Percentiles rank a stretch among this genome's conserved stretches.
Evolutionary conservation across 2,329 filamentous ascomycete genomes (phyloP).

Genomic region (Hypoxylon rubiginosum): DNA sequence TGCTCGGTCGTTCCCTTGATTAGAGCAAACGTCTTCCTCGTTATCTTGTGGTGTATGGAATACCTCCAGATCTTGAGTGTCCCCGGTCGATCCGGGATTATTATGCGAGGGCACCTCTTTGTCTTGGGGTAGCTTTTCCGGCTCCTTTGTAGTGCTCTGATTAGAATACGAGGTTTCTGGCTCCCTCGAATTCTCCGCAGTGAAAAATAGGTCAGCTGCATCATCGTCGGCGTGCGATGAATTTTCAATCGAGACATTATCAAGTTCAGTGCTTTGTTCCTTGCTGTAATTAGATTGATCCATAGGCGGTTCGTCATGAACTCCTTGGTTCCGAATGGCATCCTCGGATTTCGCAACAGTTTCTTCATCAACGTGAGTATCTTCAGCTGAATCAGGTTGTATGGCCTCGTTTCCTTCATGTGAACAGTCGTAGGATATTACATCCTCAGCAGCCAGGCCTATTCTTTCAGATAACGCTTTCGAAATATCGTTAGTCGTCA

Average conservation of each 20-base stretch:
- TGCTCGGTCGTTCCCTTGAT: not conserved
- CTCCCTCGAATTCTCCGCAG: conserved; percentile 10
- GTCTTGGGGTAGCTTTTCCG: not conserved
- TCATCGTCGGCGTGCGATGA: not conserved
- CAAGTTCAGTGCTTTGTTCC: not conserved
- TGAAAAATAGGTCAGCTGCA: not conserved
- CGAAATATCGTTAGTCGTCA: not conserved
- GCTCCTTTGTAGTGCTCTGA: conserved; percentile 6
- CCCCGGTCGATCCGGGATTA: not conserved
- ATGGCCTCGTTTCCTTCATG: not conserved
- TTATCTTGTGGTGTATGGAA: not conserved
- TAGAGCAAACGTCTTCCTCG: not conserved
- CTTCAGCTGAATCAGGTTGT: not conserved
- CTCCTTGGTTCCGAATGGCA: conserved; percentile 9
- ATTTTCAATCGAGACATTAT: not conserved
- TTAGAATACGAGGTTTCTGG: conserved; percentile 8
- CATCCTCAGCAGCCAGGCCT: not conserved
- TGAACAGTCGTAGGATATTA: not conserved
- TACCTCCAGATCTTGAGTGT: not conserved
- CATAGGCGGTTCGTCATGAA: not conserved
- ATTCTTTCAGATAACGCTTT: not conserved
- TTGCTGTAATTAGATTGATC: not conserved
- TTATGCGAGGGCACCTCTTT: not conserved
- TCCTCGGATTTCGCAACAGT: not conserved
- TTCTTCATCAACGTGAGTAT: conserved; percentile 5